Conservation (phyloP, 371 early-diverging fungal species). For the Mortierella sp. region DNA sequence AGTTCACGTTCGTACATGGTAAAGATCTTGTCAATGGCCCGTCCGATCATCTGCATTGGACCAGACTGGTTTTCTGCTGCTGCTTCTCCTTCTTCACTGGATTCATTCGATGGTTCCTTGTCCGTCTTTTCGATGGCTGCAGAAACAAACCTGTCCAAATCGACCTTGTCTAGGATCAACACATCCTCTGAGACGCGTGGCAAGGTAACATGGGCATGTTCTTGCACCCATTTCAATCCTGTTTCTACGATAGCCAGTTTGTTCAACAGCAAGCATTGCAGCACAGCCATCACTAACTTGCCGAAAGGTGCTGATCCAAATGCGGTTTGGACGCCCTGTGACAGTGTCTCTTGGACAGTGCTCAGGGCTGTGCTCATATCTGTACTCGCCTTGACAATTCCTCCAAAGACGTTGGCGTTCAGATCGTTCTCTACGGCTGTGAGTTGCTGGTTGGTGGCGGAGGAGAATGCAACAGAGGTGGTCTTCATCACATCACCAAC, state of each 20-base stretch:
- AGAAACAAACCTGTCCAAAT: slow-evolving; percentile 13
- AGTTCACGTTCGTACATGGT: no score
- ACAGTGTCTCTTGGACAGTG: slow-evolving; percentile 14
- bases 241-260: slow-evolving; percentile 12
- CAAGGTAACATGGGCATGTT: slow-evolving; percentile 14
- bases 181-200: slow-evolving; percentile 23
- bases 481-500: slow-evolving; percentile 12
- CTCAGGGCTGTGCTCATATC: slow-evolving; percentile 12
- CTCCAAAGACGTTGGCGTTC: slow-evolving; percentile 25
- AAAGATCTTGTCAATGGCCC: no score
- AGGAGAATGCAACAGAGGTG: slow-evolving; percentile 18
- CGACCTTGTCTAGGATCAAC: slow-evolving; percentile 16
- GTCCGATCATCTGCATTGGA: no score
- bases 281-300: slow-evolving; percentile 15
- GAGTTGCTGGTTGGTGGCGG: slow-evolving; percentile 12
- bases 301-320: slow-evolving; percentile 30
- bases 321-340: slow-evolving; percentile 15
- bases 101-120: not conserved
- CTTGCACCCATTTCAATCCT: slow-evolving; percentile 30
- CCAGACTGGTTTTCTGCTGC: no score
- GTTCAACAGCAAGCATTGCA: slow-evolving; percentile 35
- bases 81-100: no score
- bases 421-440: slow-evolving; percentile 19
- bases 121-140: not conserved
- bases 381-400: slow-evolving; percentile 12